Conservation (phyloP, 139 green algal species). For the Chlorella sp. region DNA sequence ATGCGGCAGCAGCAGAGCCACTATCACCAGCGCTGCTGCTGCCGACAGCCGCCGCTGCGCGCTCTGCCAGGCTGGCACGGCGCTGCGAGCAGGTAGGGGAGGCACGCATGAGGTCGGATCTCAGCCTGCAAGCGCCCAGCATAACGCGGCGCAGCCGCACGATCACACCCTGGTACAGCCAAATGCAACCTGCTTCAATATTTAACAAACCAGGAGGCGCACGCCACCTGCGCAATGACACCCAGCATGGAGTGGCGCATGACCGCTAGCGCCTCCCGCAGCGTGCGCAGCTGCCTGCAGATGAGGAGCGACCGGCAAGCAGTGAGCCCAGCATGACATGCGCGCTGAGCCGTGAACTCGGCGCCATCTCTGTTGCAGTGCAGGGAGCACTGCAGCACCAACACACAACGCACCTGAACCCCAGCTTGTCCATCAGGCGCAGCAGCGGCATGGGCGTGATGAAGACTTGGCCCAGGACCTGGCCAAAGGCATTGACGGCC, state of each 20-base stretch:
- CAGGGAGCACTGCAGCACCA: too few relatives aligned
- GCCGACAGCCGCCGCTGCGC: background rate
- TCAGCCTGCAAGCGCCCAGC: too few relatives aligned
- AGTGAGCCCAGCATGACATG: too few relatives aligned
- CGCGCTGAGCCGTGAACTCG: too few relatives aligned
- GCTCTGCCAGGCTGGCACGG: background rate
- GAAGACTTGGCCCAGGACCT: conserved; percentile 75
- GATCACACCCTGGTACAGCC: too few relatives aligned
- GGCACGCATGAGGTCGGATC: too few relatives aligned
- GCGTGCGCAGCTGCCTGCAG: conserved; percentile 51
- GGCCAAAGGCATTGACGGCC: conserved; percentile 71
- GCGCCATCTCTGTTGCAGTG: too few relatives aligned
- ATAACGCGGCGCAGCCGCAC: too few relatives aligned
- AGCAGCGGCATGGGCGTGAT: conserved; percentile 82
- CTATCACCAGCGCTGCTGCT: background rate
- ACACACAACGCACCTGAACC: conserved; percentile 19
- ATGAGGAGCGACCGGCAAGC: too few relatives aligned
- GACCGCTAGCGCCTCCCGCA: conserved; percentile 54
- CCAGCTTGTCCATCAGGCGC: conserved; percentile 55
- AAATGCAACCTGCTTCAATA: too few relatives aligned
- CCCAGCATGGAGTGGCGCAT: conserved; percentile 65
- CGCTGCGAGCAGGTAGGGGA: background rate
- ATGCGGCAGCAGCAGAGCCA: background rate
- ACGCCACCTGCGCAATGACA: conserved; percentile 49
- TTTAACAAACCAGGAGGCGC: too few relatives aligned